A percentile compares a stretch with the other conserved stretches of the same genome.
Conservation (phyloP, 768 basidiomycete species). For the Mycena filopes region DNA sequence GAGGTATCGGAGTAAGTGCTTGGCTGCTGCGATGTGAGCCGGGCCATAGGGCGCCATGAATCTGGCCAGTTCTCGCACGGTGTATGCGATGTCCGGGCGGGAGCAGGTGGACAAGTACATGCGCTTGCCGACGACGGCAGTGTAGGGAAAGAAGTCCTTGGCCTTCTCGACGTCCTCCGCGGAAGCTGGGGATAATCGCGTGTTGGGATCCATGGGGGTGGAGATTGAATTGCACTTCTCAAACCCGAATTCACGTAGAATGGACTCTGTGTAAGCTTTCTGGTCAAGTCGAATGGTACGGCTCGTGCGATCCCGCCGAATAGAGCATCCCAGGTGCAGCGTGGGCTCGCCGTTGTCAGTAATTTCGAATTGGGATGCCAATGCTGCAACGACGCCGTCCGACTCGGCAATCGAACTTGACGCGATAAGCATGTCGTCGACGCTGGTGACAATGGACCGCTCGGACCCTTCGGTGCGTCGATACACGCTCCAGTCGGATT, state of each 20-base stretch:
- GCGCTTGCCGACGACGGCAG: slow-evolving; percentile 25
- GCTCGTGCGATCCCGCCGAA: slow-evolving; percentile 6
- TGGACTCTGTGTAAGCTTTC: slow-evolving; percentile 21
- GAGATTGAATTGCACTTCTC: slow-evolving; percentile 17
- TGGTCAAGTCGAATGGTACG: slow-evolving; percentile 17
- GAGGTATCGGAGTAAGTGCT: slow-evolving; percentile 32
- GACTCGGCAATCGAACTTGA: slow-evolving; percentile 5
- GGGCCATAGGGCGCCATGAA: slow-evolving; percentile 24
- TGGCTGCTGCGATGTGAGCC: slow-evolving; percentile 26
- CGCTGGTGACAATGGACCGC: slow-evolving; percentile 7
- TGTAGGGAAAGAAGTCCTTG: slow-evolving; percentile 17
- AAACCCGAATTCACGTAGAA: slow-evolving; percentile 29
- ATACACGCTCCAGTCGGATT: slow-evolving; percentile 1
- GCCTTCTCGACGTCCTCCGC: slow-evolving; percentile 9
- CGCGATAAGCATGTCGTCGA: slow-evolving; percentile 29
- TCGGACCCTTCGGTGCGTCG: background rate
- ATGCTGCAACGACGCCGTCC: slow-evolving; percentile 8
- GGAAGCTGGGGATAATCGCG: background rate
- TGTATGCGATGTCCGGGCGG: slow-evolving; percentile 13
- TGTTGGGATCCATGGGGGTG: slow-evolving; percentile 32
- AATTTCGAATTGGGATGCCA: slow-evolving; percentile 24
- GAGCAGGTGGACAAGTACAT: slow-evolving; percentile 35
- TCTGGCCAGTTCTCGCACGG: slow-evolving; percentile 17
- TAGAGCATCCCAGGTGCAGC: slow-evolving; percentile 19
- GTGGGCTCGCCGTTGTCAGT: slow-evolving; percentile 20